Base-by-base conservation (phyloP, 768 basidiomycete genomes). In the Tricholoma furcatifolium region DNA sequence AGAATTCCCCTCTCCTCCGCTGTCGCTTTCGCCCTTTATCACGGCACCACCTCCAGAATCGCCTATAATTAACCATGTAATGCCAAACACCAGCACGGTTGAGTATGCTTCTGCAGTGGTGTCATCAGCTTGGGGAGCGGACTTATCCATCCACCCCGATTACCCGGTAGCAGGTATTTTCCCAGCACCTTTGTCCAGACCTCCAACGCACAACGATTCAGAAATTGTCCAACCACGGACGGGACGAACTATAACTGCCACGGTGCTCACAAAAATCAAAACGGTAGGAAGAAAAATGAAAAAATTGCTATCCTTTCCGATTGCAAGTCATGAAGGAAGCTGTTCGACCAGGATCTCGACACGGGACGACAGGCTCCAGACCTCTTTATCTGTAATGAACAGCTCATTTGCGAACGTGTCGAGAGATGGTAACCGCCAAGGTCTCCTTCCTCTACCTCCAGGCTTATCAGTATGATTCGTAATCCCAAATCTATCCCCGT, bases 61-160 rank as follows among this genome's bases (percentile, higher is more conserved):
- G 2, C 50, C 52, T 3, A 36, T 51, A 18, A 44, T 59, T n/a
- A 39, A 38, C 7, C 20, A 30, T 14, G 15, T 31, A 14, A 30
- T 51, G 42, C 46, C 53, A 17, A 50, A 63, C 40, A 60, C 62
- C 30, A 66, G 67, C 47, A 65, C 65, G 14, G 57, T 65, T 17
- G 67, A 70, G 34, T 72, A 70, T 53, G 71, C 71, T 43, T 58
- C 64, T 20, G 71, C 70, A 36, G 53, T 72, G 40, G 60, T 70
- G 50, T 66, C 67, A 43, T 70, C 70, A 45, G 65, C 68, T 20
- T 70, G 67, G 70, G 64, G 62, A 44, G 38, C 39, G 7, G 58
- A 59, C 35, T 21, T 55, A 24, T 52, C 47, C 30, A 40, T 59
- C 11, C 54, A 46, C 24, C 50, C 58, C 6, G 54, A 39, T 20